phyloP scores from a whole-genome alignment of 2,329 filamentous ascomycete species.

The Neospermospora avenae region DNA sequence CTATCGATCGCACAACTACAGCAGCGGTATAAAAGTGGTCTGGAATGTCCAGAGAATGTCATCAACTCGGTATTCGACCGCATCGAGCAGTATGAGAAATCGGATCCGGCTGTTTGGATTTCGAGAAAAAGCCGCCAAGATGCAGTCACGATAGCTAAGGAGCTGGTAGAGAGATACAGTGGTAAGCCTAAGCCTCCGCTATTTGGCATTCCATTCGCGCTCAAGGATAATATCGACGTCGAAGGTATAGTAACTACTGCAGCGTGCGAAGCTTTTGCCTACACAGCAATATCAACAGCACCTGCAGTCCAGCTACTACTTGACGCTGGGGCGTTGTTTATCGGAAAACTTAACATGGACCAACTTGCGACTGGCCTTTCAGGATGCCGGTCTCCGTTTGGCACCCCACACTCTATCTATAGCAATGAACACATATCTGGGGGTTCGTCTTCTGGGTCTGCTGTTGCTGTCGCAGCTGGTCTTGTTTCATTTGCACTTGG shows the following conservation, averaged over 20 bases:
- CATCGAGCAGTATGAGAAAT: slow-evolving; percentile 46
- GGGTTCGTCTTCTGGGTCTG: slow-evolving; percentile 51
- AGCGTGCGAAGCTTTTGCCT: slow-evolving; percentile 48
- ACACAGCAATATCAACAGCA: slow-evolving; percentile 45
- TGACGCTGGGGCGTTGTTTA: slow-evolving; percentile 49
- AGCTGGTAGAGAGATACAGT: slow-evolving; percentile 40
- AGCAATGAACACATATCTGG: slow-evolving; percentile 49
- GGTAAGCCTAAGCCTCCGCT: slow-evolving; percentile 47
- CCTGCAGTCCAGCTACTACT: slow-evolving; percentile 46
- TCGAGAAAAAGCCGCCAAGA: slow-evolving; percentile 40
- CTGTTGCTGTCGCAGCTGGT: slow-evolving; percentile 49
- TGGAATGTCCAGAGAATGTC: slow-evolving; percentile 41
- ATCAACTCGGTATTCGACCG: slow-evolving; percentile 44
- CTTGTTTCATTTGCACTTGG: slow-evolving; percentile 52
- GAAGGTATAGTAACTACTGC: slow-evolving; percentile 48
- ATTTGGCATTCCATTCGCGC: slow-evolving; percentile 53
- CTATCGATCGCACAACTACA: slow-evolving; percentile 41
- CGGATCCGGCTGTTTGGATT: slow-evolving; percentile 52
- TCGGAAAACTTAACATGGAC: slow-evolving; percentile 59
- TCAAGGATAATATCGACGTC: slow-evolving; percentile 56
- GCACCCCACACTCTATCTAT: slow-evolving; percentile 51
- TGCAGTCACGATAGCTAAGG: slow-evolving; percentile 40
- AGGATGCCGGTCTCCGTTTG: slow-evolving; percentile 56
- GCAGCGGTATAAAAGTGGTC: slow-evolving; percentile 42
- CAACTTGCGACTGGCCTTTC: slow-evolving; percentile 60